Conservation (phyloP, 83 land plant genomes). For the Diphasiastrum complanatum region DNA sequence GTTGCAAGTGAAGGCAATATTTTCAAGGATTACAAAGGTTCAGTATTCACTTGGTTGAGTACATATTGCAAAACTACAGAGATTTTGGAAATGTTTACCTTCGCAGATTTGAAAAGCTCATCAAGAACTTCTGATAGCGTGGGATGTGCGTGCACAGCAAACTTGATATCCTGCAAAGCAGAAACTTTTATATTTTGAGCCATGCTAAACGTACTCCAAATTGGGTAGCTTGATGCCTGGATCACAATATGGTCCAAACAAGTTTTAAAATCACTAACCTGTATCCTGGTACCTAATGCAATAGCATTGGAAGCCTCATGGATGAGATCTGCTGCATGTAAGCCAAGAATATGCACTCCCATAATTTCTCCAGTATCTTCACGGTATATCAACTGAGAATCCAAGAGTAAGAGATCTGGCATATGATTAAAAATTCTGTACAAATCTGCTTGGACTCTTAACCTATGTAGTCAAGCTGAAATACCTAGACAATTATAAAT, state of each 20-base stretch:
- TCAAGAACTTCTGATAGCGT: conserved; percentile 97
- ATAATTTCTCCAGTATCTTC: conserved; percentile 94
- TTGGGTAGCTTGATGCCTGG: not conserved
- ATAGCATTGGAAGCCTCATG: conserved; percentile 99
- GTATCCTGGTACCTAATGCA: conserved; percentile 77
- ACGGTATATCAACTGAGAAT: conserved; percentile 95
- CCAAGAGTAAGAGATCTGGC: no score
- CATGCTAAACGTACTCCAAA: not conserved
- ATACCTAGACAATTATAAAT: no score
- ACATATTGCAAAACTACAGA: no score
- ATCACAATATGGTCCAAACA: not conserved
- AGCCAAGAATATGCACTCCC: conserved; percentile 95
- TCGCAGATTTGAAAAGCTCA: conserved; percentile 94
- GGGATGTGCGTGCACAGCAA: conserved; percentile 98
- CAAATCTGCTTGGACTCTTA: no score
- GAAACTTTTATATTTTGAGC: not conserved
- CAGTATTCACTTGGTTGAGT: no score
- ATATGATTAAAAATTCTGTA: no score
- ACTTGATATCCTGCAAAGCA: conserved; percentile 71
- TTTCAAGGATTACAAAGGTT: no score
- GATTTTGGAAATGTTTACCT: no score
- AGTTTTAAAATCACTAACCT: conserved; percentile 40
- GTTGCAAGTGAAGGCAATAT: no score
- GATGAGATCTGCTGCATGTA: conserved; percentile 99
- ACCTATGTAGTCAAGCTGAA: no score